A percentile compares a stretch with the other conserved stretches of the same genome.
These are phyloP conservation scores for Penicillium sp. DNA, from an alignment of 2,329 filamentous ascomycete genomes.

Conservation along the genomic window DNA sequence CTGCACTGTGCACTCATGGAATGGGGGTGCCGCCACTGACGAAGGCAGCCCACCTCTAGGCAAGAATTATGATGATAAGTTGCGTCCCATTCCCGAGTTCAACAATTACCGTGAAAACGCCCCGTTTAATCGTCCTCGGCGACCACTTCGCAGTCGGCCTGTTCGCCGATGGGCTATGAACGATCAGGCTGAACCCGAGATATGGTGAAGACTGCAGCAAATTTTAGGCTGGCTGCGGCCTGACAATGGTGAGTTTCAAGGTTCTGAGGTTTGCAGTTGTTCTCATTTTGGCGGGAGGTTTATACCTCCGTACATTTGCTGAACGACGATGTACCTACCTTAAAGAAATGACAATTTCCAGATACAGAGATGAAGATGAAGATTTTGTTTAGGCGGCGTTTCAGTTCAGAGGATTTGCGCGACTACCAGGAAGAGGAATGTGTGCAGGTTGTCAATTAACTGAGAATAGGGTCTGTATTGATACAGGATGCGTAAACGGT, in stretches of 20 bases:
- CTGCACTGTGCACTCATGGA: slow-evolving; percentile 76
- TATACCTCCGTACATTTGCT: no score
- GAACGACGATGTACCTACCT: no score
- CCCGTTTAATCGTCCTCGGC: slow-evolving; percentile 8
- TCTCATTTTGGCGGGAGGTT: neutral
- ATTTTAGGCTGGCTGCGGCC: neutral
- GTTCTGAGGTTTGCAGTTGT: neutral
- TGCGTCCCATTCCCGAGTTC: slow-evolving; percentile 52
- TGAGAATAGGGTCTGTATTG: slow-evolving; percentile 19
- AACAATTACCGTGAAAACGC: slow-evolving; percentile 35
- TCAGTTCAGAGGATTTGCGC: neutral
- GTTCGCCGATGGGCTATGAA: slow-evolving; percentile 17
- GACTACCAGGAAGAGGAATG: neutral
- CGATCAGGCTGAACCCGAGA: slow-evolving; percentile 12
- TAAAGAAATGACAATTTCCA: no score
- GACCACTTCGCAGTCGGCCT: slow-evolving; percentile 25
- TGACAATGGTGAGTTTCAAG: neutral
- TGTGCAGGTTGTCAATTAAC: slow-evolving; percentile 20
- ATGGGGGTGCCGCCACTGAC: slow-evolving; percentile 64
- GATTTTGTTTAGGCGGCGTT: no score
- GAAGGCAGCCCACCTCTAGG: slow-evolving; percentile 64
- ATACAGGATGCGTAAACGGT: slow-evolving; percentile 25
- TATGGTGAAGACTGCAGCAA: slow-evolving; percentile 12
- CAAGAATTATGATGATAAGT: slow-evolving; percentile 60
- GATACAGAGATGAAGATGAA: no score